These are phyloP conservation scores for Metschnikowia santaceciliae DNA, from an alignment of 805 yeast species.

Conservation along the genomic window DNA sequence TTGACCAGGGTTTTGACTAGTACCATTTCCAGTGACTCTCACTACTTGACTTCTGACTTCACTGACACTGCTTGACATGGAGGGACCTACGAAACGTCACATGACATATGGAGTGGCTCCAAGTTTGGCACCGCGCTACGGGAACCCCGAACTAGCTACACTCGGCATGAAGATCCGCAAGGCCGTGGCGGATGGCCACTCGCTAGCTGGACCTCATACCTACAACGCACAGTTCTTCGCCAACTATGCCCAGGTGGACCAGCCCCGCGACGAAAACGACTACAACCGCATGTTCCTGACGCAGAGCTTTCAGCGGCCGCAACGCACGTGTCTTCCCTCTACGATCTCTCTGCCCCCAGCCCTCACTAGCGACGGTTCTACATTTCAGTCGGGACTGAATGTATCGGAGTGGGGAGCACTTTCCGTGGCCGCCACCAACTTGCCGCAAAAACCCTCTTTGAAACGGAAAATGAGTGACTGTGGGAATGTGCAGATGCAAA, in stretches of 20 bases:
- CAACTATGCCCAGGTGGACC: conserved; percentile 2
- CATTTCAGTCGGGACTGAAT: conserved; percentile 38
- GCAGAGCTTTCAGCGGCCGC: background rate
- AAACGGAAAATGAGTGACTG: conserved; percentile 7
- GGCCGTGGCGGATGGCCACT: conserved; percentile 60
- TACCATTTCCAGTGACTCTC: no score
- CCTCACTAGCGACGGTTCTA: conserved; percentile 40
- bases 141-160: conserved; percentile 43
- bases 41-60: no score
- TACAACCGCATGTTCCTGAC: background rate
- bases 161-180: conserved; percentile 72
- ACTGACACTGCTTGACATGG: background rate
- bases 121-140: conserved; percentile 18
- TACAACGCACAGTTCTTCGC: conserved; percentile 9
- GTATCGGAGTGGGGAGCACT: conserved; percentile 38
- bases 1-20: no score
- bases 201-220: conserved; percentile 11
- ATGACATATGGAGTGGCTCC: background rate
- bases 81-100: background rate
- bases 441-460: conserved; percentile 7
- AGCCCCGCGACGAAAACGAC: background rate
- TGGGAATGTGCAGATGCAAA: background rate
- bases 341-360: conserved; percentile 43
- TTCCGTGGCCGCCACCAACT: conserved; percentile 1
- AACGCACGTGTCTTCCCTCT: conserved; percentile 41